Percentiles rank a stretch among this genome's conserved stretches.
These are phyloP conservation scores for Penicillium coprophilum DNA, from an alignment of 495 filamentous ascomycete genomes.

Conservation along the genomic window DNA sequence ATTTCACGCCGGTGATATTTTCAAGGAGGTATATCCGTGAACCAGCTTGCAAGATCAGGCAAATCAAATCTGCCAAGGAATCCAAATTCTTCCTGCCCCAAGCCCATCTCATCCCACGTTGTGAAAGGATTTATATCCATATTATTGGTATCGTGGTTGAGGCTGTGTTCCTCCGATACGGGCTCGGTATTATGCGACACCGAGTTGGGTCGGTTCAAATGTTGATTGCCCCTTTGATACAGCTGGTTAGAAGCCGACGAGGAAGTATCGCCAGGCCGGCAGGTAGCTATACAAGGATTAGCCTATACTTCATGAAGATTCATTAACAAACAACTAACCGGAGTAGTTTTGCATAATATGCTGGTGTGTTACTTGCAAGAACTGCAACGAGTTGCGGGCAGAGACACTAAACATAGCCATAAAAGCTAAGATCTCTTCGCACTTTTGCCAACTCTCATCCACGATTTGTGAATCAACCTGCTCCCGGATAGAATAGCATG, in stretches of 20 bases:
- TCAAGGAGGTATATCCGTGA: conserved; percentile 30
- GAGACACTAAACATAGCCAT: conserved; percentile 35
- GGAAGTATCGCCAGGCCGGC: conserved; percentile 6
- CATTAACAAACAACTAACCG: conserved; percentile 9
- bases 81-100: conserved; percentile 31
- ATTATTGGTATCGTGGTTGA: conserved; percentile 6
- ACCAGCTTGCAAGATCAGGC: conserved; percentile 41
- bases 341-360: conserved; percentile 28
- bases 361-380: conserved; percentile 29
- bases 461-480: conserved; percentile 18
- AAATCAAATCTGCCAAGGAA: conserved; percentile 34
- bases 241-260: conserved; percentile 3
- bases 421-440: conserved; percentile 26
- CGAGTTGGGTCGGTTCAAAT: not conserved
- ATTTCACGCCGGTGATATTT: not conserved
- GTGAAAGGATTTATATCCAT: conserved; percentile 19
- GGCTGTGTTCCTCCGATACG: not conserved
- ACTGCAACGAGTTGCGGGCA: conserved; percentile 34
- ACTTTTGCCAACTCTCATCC: conserved; percentile 32
- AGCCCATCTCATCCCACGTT: conserved; percentile 26
- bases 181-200: conserved; percentile 7
- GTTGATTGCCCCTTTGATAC: conserved; percentile 6
- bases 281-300: conserved; percentile 2
- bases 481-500: conserved; percentile 28
- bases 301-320: too few relatives aligned